Base-by-base conservation (phyloP, 2,329 filamentous ascomycete genomes). In the Penicillium sp. region DNA sequence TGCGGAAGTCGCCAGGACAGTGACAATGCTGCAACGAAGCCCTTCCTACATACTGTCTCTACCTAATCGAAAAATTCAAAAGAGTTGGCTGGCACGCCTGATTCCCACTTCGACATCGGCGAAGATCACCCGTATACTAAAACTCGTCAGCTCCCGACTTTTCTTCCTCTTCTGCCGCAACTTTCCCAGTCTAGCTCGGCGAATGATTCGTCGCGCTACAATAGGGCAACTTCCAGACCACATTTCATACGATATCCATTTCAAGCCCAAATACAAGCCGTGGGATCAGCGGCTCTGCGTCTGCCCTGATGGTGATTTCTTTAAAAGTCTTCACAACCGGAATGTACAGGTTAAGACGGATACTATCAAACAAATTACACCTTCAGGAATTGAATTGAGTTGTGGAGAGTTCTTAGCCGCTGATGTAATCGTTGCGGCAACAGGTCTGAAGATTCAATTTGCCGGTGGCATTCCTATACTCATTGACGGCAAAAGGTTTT, bases 201-300 rank as follows among this genome's bases (percentile, higher is more conserved):
- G 66, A 26, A 29, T 83, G n/a, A 63, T 90, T 24, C 77, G 57
- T 72, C n/a, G 62, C 64, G 2, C 69, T 83, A 24, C 71, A 74
- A 40, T 61, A 67, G 84, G 66, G 14, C 73, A 78, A 34, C 77
- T 91, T 0, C 87, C 87, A 1, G 67, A 70, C 9, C 71, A 75
- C 14, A 71, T 85, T 29, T 79, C 83, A 2, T 70, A 81, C 36
- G 80, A 87, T 51, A 79, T 83, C 1, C 83, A 90, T 67, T 90
- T 90, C 70, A 82, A 80, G 6, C 87, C 87, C 0, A 69, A 68
- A 2, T 89, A 90, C 63, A 79, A 83, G 33, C 87, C 87, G 0
- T 87, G 89, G 80, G 82, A 91, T 50, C 90, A 95, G 70, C 83
- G 91, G 0, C 75, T 94, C 5, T 94, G 90, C 64, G 76, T 91